Evolutionary conservation across 2,329 filamentous ascomycete genomes (phyloP), one percentile per base, ranked within the genome.

Genomic region (Juglanconis sp.): DNA sequence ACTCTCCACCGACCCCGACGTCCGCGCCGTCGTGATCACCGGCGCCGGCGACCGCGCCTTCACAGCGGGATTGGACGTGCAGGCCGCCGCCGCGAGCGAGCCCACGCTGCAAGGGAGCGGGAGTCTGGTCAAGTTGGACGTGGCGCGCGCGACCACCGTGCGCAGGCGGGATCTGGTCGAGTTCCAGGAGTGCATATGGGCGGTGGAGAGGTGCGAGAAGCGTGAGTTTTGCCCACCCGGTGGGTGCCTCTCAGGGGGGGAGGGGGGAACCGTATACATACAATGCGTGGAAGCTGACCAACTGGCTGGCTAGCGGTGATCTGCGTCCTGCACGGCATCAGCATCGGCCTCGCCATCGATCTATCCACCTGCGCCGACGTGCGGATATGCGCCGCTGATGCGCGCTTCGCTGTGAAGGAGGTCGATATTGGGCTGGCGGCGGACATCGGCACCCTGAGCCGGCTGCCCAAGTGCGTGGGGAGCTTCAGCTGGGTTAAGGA

Each of bases 121-220:
- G 7, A 65, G 67, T 15, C 65, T 65, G 4, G 46, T 8, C 24
- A 56, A 49, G 46, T 13, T 50, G 54, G 92, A 96, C 70, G 72
- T 79, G 0, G 89, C 89, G 2, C 83, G 91, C 64, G 84, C 78
- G 65, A 88, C 89, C 0, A 80, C 81, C 40, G 68, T 69, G 4
- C 68, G 93, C 53, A 83, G 90, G 53, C 82, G 86, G 36, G 83
- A 91, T 71, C 87, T 98, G 60, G 74, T 81, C 63, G 86, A 91
- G 64, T 96, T 97, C 73, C 95, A 99, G 74, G 82, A 83, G 55
- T 89, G 87, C 68, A 87, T 99, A 64, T 82, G 81, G 1, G 82
- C 87, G 13, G 78, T 96, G 56, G 94, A 97, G 73, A 87, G 83
- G 67, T 98, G 94, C 75, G 90, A 95, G 76, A 98, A 98, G 76